Evolutionary conservation across 257 asterid species (phyloP).

Genomic region (Przewalskia tangutica): DNA sequence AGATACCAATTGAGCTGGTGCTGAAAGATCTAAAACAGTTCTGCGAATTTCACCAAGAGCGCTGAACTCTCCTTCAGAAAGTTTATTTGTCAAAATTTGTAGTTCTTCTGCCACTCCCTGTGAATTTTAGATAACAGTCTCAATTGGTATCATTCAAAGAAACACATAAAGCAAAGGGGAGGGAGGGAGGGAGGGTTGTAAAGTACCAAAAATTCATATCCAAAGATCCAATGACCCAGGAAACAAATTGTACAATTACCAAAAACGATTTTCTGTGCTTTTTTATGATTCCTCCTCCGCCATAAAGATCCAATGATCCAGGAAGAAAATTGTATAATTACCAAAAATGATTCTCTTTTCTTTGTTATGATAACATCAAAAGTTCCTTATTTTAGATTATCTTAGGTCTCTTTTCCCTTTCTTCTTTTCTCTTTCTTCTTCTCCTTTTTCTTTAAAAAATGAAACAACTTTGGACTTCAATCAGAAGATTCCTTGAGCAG

Average conservation of each 20-base stretch:
- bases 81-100: conserved; percentile 37
- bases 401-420: neutral
- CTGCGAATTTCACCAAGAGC: conserved; percentile 69
- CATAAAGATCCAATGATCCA: neutral
- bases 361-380: neutral
- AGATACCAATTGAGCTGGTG: conserved; percentile 80
- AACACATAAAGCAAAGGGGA: neutral
- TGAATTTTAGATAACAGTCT: conserved; percentile 1
- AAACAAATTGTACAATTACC: neutral
- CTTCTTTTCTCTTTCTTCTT: neutral
- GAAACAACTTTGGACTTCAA: neutral
- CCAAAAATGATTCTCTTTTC: neutral
- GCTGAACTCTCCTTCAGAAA: conserved; percentile 50
- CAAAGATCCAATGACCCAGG: neutral
- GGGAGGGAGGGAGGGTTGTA: neutral
- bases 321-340: neutral
- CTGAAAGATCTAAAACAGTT: conserved; percentile 68
- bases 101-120: conserved; percentile 72
- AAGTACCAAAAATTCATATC: neutral
- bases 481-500: neutral
- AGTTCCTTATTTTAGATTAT: neutral
- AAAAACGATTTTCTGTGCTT: neutral
- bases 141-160: neutral
- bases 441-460: neutral
- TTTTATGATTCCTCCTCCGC: neutral